Evolutionary conservation across 2,329 filamentous ascomycete species (phyloP), one percentile per base, ranked within the genome.

Genomic region (Scorias spongiosa): DNA sequence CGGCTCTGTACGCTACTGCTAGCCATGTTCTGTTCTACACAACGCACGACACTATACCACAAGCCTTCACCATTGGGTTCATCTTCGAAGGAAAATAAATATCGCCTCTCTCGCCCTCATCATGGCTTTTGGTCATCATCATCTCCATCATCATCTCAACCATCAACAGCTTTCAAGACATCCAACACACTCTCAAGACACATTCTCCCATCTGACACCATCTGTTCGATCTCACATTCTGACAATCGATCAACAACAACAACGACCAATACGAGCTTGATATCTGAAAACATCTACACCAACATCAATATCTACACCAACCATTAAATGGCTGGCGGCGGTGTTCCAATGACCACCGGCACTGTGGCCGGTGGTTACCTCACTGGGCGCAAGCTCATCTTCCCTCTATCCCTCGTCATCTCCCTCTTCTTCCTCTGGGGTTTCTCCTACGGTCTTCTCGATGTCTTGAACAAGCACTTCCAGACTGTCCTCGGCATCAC

Each of bases 391-490:
- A 58, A 63, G 59, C 64, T 71, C 43, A 67, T 73, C 54, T 62
- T 69, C 49, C 70, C 70, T 9, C 63, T 73, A 40, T 50, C 56
- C 11, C 55, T 69, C 39, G 65, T 70, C 57, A 70, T 66, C 38
- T 60, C 62, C 29, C 61, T 70, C 39, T 69, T 70, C 61, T 70
- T 69, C 60, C 58, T 63, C 44, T 63, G 60, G 59, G 59, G 59
- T 37, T 62, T 62, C 54, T 55, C 53, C n/a, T 60, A 62, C 50
- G 59, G 59, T 47, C 53, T 57, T 48, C 45, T 58, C 41, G 56
- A 60, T 49, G 58, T 60, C 29, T 48, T 62, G 28, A 62, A 62
- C 51, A 62, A 62, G 53, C 60, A 63, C 43, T 63, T 63, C 48
- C 56, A 59, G 46, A 53, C 47, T 8, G 57, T 58, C 29, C 54